phyloP scores from a whole-genome alignment of 2,329 filamentous ascomycete genomes.

The Thielaviopsis cerberus region DNA sequence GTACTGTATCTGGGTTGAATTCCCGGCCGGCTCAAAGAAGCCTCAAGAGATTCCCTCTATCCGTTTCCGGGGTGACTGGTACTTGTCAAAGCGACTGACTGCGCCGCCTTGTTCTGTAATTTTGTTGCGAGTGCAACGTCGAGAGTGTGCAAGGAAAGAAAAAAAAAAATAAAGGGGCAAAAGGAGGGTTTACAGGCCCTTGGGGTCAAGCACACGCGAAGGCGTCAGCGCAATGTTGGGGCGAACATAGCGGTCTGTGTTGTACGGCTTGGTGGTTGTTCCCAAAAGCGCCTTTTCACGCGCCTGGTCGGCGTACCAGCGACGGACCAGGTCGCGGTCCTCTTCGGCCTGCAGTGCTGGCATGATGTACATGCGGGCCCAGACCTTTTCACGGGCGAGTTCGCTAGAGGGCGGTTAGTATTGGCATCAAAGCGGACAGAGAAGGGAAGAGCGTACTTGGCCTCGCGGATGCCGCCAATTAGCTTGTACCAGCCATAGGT shows the following conservation, averaged over 20 bases:
- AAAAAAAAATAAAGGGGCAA: background rate
- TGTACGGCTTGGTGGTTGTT: slow-evolving; percentile 66
- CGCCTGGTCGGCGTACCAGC: slow-evolving; percentile 69
- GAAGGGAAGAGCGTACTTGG: slow-evolving; percentile 48
- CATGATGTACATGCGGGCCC: slow-evolving; percentile 86
- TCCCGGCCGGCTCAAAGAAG: background rate
- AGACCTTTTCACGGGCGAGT: slow-evolving; percentile 92
- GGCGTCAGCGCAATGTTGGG: slow-evolving; percentile 8
- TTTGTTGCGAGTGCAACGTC: background rate
- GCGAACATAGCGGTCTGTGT: slow-evolving; percentile 58
- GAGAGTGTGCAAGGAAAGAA: background rate
- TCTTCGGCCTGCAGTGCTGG: slow-evolving; percentile 90
- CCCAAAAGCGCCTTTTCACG: slow-evolving; percentile 83
- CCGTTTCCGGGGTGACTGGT: background rate
- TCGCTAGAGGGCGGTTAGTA: slow-evolving; percentile 59
- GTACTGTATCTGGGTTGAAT: background rate
- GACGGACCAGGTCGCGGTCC: slow-evolving; percentile 81
- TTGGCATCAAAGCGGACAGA: no score
- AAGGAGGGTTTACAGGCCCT: background rate
- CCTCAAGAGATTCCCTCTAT: no score
- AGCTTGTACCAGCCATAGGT: slow-evolving; percentile 79
- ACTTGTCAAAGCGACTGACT: background rate
- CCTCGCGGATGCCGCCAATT: slow-evolving; percentile 67
- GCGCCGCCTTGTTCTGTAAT: background rate
- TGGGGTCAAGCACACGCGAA: background rate